Percentiles rank a stretch among this genome's conserved stretches.
Evolutionary conservation across 2,329 filamentous ascomycete genomes (phyloP).

Genomic region (Microcyclosporella mali): DNA sequence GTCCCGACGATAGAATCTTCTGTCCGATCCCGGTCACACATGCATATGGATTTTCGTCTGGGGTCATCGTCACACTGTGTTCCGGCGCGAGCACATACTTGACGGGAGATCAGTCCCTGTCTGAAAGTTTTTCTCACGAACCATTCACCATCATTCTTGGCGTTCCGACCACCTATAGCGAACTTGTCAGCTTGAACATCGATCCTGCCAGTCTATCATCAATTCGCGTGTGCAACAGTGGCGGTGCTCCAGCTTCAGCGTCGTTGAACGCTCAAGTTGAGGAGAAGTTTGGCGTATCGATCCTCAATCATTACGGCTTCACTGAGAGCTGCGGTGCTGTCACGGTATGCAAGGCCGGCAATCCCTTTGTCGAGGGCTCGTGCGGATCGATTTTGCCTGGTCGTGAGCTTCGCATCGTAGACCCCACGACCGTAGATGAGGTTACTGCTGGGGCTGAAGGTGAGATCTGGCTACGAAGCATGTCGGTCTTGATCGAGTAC

Average conservation of each 20-base stretch:
- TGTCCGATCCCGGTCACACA: not conserved
- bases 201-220: not conserved
- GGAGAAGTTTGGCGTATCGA: not conserved
- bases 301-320: conserved; percentile 3
- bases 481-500: not conserved
- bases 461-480: conserved; percentile 1
- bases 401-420: not conserved
- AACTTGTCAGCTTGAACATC: not conserved
- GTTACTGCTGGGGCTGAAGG: not conserved
- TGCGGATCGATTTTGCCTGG: not conserved
- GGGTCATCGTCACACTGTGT: not conserved
- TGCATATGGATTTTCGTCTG: not conserved
- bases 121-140: not conserved
- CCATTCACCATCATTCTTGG: not conserved
- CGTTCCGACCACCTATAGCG: not conserved
- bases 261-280: not conserved
- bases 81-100: not conserved
- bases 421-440: not conserved
- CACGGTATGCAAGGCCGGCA: not conserved
- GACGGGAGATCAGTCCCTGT: not conserved
- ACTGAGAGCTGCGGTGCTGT: not conserved
- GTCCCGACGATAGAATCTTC: not conserved
- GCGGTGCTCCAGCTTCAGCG: not conserved
- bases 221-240: not conserved
- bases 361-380: not conserved